These are phyloP conservation scores for Geranomyces michiganensis DNA, from an alignment of 192 early-diverging fungal species.

Conservation along the genomic window DNA sequence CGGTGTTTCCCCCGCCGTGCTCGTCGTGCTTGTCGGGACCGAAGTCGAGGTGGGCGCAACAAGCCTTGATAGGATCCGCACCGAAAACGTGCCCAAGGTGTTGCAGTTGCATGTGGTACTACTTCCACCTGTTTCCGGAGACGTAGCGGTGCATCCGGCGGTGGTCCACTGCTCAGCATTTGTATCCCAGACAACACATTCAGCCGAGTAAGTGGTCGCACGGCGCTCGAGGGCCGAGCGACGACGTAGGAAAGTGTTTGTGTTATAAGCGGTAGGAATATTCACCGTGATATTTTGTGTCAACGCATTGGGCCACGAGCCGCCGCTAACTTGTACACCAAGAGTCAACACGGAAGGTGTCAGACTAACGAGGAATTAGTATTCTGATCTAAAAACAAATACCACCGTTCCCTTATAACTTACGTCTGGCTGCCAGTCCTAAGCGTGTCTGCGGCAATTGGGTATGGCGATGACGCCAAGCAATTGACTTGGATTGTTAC, in stretches of 20 bases:
- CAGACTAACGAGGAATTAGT: not conserved
- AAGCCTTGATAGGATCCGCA: not conserved
- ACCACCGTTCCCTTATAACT: not conserved
- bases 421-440: not conserved
- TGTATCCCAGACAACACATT: not conserved
- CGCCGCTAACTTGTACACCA: not conserved
- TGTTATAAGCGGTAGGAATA: not conserved
- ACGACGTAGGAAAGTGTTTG: not conserved
- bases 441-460: not conserved
- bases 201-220: not conserved
- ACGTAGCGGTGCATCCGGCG: not conserved
- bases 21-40: not conserved
- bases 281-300: not conserved
- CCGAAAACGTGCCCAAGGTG: not conserved
- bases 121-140: not conserved
- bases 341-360: not conserved
- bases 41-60: not conserved
- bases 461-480: conserved; percentile 2
- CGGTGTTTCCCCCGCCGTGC: not conserved
- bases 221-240: conserved; percentile 7
- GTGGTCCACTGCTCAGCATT: not conserved
- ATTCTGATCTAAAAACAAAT: not conserved
- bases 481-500: conserved; percentile 4
- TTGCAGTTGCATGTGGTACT: not conserved
- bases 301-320: not conserved